Evolutionary conservation across 768 basidiomycete genomes (phyloP), one percentile per base, ranked within the genome.

Genomic region (Lentinula guzmanii): DNA sequence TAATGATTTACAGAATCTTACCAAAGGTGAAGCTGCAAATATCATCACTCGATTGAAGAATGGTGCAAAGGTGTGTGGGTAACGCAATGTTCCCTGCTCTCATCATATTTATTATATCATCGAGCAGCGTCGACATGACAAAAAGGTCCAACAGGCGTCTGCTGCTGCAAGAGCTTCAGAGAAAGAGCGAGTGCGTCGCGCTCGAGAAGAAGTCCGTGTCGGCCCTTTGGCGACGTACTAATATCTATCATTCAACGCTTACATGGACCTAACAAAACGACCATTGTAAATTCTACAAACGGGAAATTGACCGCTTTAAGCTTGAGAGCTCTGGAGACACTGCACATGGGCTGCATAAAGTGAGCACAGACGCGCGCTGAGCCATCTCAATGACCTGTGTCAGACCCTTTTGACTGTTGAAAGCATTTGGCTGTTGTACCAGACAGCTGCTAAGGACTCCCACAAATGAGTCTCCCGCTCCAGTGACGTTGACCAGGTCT

Each of bases 381-480:
- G 89, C 87, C 34, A 76, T 69, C 18, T 71, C 71, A 13, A 93
- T 75, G 3, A 79, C 70, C 16, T 69, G 65, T 1, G 76, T 76
- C 60, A 92, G 66, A 2, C 73, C 66, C 3, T 62, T 61, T 11
- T 81, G 83, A 59, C 77, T 72, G n/a, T 75, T 71, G 61, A 90
- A 83, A 4, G 75, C 69, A 24, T 70, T 65, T 9, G 77, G 80
- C 21, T 77, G 65, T 5, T 77, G 71, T 11, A 77, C 73, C n/a
- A 94, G 72, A 8, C 77, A 76, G 5, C 93, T 89, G n/a, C 95
- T 72, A 34, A 97, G 68, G 1, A 89, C 84, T 5, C 95, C 95
- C 1, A 91, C 94, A 28, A 97, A 82, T 3, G 91, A 88, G 73
- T 98, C 95, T 0, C 95, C 95, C 1, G 92, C 95, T 1, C 96